These are phyloP conservation scores for Penicillium desertorum DNA, from an alignment of 495 filamentous ascomycete genomes.

Conservation along the genomic window DNA sequence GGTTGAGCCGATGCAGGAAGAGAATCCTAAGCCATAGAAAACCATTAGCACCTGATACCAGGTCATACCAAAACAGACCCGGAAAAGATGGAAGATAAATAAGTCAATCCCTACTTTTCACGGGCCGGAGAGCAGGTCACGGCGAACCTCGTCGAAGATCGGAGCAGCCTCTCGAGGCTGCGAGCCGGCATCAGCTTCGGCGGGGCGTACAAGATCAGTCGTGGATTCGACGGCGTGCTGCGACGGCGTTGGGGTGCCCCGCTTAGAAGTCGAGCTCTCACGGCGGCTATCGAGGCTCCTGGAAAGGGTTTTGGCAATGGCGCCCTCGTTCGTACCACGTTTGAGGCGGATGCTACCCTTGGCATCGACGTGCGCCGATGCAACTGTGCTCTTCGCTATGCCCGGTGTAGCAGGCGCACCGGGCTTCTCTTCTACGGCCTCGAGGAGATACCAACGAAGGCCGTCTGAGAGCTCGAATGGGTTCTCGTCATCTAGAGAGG, in stretches of 20 bases:
- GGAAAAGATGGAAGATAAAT: conserved; percentile 22
- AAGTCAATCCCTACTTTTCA: conserved; percentile 35
- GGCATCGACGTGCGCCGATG: conserved; percentile 82
- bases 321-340: conserved; percentile 52
- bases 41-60: conserved; percentile 7
- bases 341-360: conserved; percentile 66
- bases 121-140: conserved; percentile 47
- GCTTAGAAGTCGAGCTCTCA: conserved; percentile 79
- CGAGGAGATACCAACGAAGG: conserved; percentile 91
- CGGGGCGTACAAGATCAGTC: conserved; percentile 38
- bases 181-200: conserved; percentile 32
- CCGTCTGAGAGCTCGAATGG: conserved; percentile 97
- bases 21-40: conserved; percentile 1
- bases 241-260: conserved; percentile 47
- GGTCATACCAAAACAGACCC: conserved; percentile 12
- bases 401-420: conserved; percentile 93
- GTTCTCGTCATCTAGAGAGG: conserved; percentile 86
- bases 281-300: conserved; percentile 87
- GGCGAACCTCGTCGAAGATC: conserved; percentile 53
- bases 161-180: conserved; percentile 39
- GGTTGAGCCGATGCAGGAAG: conserved; percentile 7
- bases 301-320: conserved; percentile 73
- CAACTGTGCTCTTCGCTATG: conserved; percentile 83
- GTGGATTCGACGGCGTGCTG: conserved; percentile 39
- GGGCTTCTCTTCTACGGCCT: conserved; percentile 89